Conservation (phyloP, 2,329 filamentous ascomycete genomes). For the Sordariomycetes sp. region DNA sequence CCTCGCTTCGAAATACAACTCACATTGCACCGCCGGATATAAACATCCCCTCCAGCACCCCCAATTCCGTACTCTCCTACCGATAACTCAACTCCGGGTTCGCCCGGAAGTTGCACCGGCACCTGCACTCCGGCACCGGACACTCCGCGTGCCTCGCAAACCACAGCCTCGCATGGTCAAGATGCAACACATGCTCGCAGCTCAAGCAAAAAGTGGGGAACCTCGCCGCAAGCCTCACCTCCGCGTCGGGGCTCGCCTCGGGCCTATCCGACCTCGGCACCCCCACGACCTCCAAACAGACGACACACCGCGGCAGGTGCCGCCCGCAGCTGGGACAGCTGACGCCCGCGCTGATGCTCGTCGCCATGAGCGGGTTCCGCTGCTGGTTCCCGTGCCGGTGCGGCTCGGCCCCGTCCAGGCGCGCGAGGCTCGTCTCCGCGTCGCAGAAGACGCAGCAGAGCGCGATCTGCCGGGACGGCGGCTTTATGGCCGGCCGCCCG, state of each 20-base stretch:
- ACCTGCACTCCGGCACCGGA: conserved; percentile 55
- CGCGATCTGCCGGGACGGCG: conserved; percentile 55
- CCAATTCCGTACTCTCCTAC: conserved; percentile 7
- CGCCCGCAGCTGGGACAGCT: conserved; percentile 55
- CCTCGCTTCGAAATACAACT: neutral
- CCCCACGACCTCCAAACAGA: conserved; percentile 54
- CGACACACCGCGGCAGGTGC: conserved; percentile 52
- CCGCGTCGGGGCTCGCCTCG: conserved; percentile 33
- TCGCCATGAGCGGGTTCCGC: conserved; percentile 42
- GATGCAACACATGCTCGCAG: conserved; percentile 55
- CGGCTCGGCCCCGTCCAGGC: conserved; percentile 9
- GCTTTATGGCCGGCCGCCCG: conserved; percentile 47
- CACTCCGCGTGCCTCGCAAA: conserved; percentile 52
- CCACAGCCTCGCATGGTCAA: conserved; percentile 56
- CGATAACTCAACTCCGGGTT: conserved; percentile 46
- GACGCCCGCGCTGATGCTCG: conserved; percentile 45
- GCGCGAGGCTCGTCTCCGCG: conserved; percentile 37
- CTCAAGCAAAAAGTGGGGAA: conserved; percentile 58
- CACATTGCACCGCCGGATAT: neutral
- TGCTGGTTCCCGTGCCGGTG: conserved; percentile 2
- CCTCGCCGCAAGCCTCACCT: conserved; percentile 32
- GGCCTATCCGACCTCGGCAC: conserved; percentile 46
- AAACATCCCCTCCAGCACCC: neutral
- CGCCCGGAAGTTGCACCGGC: conserved; percentile 47
- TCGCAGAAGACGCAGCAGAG: conserved; percentile 70